Base-by-base conservation (phyloP, 768 basidiomycete species). In the Mycena olivaceomarginata region DNA sequence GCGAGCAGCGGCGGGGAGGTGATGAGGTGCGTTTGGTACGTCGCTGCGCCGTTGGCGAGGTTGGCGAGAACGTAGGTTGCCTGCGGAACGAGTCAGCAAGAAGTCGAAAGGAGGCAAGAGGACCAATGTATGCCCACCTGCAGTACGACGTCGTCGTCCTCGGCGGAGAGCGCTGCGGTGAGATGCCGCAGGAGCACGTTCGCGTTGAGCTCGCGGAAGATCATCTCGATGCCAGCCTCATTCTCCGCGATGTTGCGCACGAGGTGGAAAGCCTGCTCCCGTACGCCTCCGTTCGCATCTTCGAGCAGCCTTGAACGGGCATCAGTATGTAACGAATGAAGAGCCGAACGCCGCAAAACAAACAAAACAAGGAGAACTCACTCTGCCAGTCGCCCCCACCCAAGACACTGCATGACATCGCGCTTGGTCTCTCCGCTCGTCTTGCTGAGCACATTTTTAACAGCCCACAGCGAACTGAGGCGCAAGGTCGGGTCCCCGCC, bases 371-470 rank as follows among this genome's bases (percentile, higher is more conserved):
- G 10, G 41, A 60, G 15, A 31, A 85, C 92, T 31, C 70, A 96
- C 96, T 85, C 84, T 16, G 87, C 82, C 1, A 98, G 84, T 16
- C 88, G 85, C 0, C 81, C 80, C 95, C 96, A 97, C 2, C 92
- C 93, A 4, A 98, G 81, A 59, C 88, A 85, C n/a, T 85, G 84
- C 91, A 96, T 95, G 16, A 97, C 90, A 73, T 88, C 85, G 56
- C 86, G 86, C 84, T 96, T 97, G 67, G 91, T 91, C 57, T 89
- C 88, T n/a, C 87, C 85, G 4, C 85, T 85, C 45, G 93, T 91
- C 81, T 93, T 94, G 82, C 91, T 91, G 2, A 96, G 82, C n/a
- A 96, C 82, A 81, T 98, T 98, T n/a, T 96, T 97, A 46, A 97
- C 84, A 0, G 94, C 94, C 97, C 97, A 98, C n/a, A 98, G 82